Conservation (phyloP, 768 basidiomycete genomes). For the Trametes cubensis region DNA sequence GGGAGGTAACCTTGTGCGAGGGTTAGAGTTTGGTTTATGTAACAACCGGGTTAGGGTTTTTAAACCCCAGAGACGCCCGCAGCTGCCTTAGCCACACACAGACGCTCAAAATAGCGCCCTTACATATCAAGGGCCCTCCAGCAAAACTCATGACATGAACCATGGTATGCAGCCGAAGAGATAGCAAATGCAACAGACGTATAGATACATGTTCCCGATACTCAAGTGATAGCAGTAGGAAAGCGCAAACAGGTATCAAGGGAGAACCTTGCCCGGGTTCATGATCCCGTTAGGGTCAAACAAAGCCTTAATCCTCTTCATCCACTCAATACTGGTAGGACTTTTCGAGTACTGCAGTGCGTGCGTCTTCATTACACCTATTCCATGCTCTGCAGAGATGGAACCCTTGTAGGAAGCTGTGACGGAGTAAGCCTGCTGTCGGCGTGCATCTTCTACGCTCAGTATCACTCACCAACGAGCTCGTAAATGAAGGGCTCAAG, state of each 20-base stretch:
- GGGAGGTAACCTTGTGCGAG: conserved; percentile 28
- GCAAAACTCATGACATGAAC: no score
- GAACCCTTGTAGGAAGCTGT: conserved; percentile 82
- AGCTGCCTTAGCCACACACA: background rate
- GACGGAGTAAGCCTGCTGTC: conserved; percentile 1
- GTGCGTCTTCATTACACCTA: conserved; percentile 93
- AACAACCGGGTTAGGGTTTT: conserved; percentile 28
- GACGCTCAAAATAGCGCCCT: no score
- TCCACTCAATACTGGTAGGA: conserved; percentile 76
- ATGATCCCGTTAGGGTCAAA: conserved; percentile 93
- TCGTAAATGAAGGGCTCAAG: conserved; percentile 97
- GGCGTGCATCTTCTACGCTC: background rate
- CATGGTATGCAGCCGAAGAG: no score
- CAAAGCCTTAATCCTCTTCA: conserved; percentile 86
- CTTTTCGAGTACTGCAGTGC: conserved; percentile 88
- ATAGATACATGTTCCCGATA: conserved; percentile 14
- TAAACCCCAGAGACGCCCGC: conserved; percentile 19
- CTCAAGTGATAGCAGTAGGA: background rate
- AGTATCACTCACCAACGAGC: conserved; percentile 66
- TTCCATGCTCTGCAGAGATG: conserved; percentile 95
- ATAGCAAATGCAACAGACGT: background rate
- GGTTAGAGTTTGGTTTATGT: conserved; percentile 30
- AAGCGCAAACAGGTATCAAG: conserved; percentile 10
- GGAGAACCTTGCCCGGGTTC: conserved; percentile 86
- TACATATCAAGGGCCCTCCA: no score